Base-by-base conservation (phyloP, 305 asterid genomes). In the Solanum hybrid region DNA sequence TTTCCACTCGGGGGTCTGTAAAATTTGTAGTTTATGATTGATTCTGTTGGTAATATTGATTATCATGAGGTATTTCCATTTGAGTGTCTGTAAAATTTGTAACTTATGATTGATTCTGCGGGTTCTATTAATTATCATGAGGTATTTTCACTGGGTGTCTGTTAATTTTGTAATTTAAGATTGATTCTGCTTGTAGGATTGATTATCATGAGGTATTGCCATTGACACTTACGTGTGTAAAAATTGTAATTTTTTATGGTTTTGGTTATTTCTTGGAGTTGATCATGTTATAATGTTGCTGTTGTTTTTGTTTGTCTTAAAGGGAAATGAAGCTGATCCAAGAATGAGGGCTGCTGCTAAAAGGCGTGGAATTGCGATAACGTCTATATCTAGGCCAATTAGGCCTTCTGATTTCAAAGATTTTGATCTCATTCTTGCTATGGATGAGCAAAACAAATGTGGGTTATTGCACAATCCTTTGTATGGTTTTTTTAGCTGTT, bases 301-400 rank as follows among this genome's bases (percentile, higher is more conserved):
- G 31, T 22, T 71, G 35, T 12, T 22, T 31, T 8, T 89, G 39
- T 29, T 39, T 89, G 11, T 24, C 20, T 81, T 46, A 6, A 89
- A 97, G 99, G 99, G 99, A 24, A 90, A 94, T 91, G 95, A 92
- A 90, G 99, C 99, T 18, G 99, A 97, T 86, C 94, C 99, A n/a
- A 93, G 99, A 92, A 96, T 96, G 99, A 95, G 95, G 93, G 97
- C 97, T 75, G 95, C 99, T 89, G 95, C 98, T 2, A 95, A 95
- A 85, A 93, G 90, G 89, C 98, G 99, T 88, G 98, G 98, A 26
- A 91, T 97, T 80, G 98, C 91, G 91, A 96, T 96, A 86, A 97
- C 97, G 75, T 97, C 99, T 18, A 91, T 93, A 75, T 97, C 98
- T 82, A 95, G 98, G 94, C 98, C 98, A 16, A 93, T 97, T 74